Conservation (phyloP, 192 early-diverging fungal species). For the Coemansia sp. region DNA sequence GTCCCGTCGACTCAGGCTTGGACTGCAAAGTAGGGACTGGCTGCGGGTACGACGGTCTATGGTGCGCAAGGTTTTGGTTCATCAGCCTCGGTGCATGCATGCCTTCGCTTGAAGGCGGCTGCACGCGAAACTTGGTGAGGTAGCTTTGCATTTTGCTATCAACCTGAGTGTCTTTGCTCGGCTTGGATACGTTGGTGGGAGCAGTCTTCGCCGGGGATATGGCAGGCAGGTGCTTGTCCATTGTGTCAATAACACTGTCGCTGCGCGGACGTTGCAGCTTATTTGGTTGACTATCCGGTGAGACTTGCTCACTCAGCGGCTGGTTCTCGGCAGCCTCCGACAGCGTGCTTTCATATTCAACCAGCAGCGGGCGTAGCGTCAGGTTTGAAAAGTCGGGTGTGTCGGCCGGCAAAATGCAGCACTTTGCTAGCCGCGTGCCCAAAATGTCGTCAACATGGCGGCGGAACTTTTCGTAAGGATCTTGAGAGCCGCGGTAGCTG, state of each 20-base stretch:
- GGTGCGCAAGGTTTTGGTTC: neutral
- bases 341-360: conserved; percentile 5
- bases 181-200: neutral
- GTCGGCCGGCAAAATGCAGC: conserved; percentile 48
- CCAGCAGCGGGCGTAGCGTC: conserved; percentile 51
- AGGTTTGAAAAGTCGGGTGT: conserved; percentile 51
- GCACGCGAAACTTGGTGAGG: conserved; percentile 5
- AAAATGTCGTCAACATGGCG: conserved; percentile 44
- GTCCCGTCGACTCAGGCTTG: neutral
- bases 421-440: conserved; percentile 30
- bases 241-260: conserved; percentile 45
- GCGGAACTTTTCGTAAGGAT: conserved; percentile 46
- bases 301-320: conserved; percentile 11
- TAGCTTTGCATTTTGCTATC: neutral
- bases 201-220: neutral
- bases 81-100: neutral
- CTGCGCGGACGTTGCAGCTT: conserved; percentile 30
- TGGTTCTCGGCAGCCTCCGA: conserved; percentile 14
- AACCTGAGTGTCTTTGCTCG: neutral
- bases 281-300: neutral
- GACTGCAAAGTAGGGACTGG: neutral
- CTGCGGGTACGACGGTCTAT: conserved; percentile 7
- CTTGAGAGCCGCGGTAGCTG: conserved; percentile 45
- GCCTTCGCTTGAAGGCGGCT: neutral
- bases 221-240: conserved; percentile 18